A percentile compares a stretch with the other conserved stretches of the same genome.
Evolutionary conservation across 345 rosid genomes (phyloP).

Genomic region (Tarenaya hassleriana): DNA sequence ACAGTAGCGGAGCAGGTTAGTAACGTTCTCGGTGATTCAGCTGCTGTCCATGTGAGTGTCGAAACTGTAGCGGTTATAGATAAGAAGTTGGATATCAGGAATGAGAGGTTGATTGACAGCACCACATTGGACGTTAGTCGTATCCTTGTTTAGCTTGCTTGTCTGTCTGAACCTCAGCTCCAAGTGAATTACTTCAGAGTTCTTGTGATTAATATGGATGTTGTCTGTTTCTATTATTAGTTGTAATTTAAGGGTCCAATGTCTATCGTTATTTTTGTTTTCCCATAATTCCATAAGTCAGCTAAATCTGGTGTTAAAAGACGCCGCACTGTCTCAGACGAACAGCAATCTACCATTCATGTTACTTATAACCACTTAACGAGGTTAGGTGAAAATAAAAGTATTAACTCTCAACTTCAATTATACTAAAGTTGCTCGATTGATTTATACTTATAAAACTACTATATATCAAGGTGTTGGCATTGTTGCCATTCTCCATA

Average conservation of each 20-base stretch:
- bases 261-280: conserved; percentile 15
- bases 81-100: conserved; percentile 26
- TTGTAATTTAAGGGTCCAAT: conserved; percentile 11
- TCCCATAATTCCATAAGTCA: conserved; percentile 53
- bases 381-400: conserved; percentile 46
- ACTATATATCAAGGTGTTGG: background rate
- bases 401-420: conserved; percentile 7
- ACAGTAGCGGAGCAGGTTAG: conserved; percentile 26
- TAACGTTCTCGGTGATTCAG: conserved; percentile 33
- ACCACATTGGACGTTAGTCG: conserved; percentile 38
- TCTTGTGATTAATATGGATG: background rate
- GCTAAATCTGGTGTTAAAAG: conserved; percentile 70
- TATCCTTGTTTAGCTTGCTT: conserved; percentile 59
- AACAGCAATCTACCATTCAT: conserved; percentile 66
- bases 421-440: background rate
- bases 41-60: conserved; percentile 32
- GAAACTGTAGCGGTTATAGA: conserved; percentile 33
- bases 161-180: too few relatives aligned
- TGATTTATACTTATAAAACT: too few relatives aligned
- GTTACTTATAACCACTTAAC: conserved; percentile 61
- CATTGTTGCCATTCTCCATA: background rate
- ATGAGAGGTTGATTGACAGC: conserved; percentile 25
- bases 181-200: background rate
- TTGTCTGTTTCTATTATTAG: background rate
- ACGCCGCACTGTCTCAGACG: conserved; percentile 42